These are phyloP conservation scores for Nakaseomyces delphensis DNA, from an alignment of 1,139 yeast species.

Conservation along the genomic window DNA sequence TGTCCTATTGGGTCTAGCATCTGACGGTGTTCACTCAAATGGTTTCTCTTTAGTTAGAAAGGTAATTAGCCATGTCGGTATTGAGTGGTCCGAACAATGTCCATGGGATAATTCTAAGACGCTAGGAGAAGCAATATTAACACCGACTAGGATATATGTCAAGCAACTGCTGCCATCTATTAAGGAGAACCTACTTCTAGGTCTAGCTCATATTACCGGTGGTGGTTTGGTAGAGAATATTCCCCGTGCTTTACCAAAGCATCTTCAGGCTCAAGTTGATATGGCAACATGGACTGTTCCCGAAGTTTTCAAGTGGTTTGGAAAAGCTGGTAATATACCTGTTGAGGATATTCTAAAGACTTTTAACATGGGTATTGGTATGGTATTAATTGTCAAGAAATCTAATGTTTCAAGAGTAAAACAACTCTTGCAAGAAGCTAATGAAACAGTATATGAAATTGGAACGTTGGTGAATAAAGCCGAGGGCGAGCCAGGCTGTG, in stretches of 20 bases:
- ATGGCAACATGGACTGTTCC: constrained; percentile 77
- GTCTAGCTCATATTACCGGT: constrained; percentile 95
- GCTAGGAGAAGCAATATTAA: constrained; percentile 76
- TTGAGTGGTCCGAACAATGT: constrained; percentile 61
- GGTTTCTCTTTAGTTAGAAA: constrained; percentile 96
- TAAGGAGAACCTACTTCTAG: constrained; percentile 59
- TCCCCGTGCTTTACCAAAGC: constrained; percentile 84
- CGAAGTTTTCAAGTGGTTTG: constrained; percentile 88
- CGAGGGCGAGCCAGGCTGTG: constrained; percentile 52
- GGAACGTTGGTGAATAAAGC: constrained; percentile 58
- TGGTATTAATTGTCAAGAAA: constrained; percentile 74
- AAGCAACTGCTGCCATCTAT: constrained; percentile 76
- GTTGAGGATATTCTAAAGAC: constrained; percentile 77
- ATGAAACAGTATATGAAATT: constrained; percentile 71
- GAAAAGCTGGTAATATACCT: constrained; percentile 85
- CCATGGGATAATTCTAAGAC: constrained; percentile 77
- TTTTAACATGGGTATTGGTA: constrained; percentile 92
- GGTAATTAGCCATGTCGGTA: constrained; percentile 68
- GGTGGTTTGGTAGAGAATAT: constrained; percentile 96
- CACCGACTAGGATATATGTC: constrained; percentile 92
- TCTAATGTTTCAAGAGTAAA: constrained; percentile 54
- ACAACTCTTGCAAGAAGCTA: constrained; percentile 47
- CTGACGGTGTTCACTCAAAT: constrained; percentile 93
- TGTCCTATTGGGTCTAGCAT: constrained; percentile 73
- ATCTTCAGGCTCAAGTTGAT: constrained; percentile 74